Evolutionary conservation across 331 rosid species (phyloP).

Genomic region (Pyracantha coccinea): DNA sequence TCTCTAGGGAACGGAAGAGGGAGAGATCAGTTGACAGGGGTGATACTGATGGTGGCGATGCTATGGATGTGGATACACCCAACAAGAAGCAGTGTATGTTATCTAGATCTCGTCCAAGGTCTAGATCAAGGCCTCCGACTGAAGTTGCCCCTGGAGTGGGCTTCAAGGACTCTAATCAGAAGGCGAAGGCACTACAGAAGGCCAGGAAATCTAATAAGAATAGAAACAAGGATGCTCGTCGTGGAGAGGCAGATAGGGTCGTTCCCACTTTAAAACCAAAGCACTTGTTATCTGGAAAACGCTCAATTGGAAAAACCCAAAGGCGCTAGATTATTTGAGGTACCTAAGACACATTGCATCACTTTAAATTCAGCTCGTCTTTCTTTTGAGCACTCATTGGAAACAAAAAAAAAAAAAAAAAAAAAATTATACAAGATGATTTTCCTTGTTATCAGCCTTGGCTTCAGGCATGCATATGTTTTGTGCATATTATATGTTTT

Average conservation of each 20-base stretch:
- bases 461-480: background rate
- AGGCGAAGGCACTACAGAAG: slow-evolving; percentile 56
- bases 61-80: slow-evolving; percentile 62
- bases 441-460: background rate
- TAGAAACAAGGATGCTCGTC: slow-evolving; percentile 77
- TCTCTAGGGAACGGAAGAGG: slow-evolving; percentile 62
- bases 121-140: slow-evolving; percentile 52
- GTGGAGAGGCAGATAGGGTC: slow-evolving; percentile 91
- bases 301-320: slow-evolving; percentile 59
- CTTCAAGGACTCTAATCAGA: slow-evolving; percentile 62
- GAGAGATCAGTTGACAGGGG: slow-evolving; percentile 50
- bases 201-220: slow-evolving; percentile 61
- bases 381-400: background rate
- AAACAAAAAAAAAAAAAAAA: no score
- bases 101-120: slow-evolving; percentile 39
- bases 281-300: slow-evolving; percentile 23
- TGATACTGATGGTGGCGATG: slow-evolving; percentile 24
- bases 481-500: background rate
- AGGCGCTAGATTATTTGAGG: slow-evolving; percentile 49
- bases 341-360: background rate
- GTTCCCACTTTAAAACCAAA: slow-evolving; percentile 74
- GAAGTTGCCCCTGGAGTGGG: slow-evolving; percentile 88
- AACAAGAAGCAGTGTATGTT: slow-evolving; percentile 53
- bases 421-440: background rate
- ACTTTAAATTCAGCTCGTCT: background rate